Evolutionary conservation across 495 filamentous ascomycete genomes (phyloP).

Genomic region (Xylaria cubensis): DNA sequence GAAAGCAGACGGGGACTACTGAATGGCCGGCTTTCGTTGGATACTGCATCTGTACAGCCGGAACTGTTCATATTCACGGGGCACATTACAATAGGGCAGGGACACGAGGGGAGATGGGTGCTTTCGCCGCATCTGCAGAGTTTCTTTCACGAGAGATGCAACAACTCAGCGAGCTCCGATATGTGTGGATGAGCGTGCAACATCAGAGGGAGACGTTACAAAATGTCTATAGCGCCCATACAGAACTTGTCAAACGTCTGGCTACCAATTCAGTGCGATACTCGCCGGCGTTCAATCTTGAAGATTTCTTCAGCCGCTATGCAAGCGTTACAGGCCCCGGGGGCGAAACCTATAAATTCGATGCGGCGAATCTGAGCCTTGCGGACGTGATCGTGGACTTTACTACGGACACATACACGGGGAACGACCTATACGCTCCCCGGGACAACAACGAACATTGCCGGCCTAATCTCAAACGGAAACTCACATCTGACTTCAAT

Average conservation of each 20-base stretch:
- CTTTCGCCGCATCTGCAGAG: conserved; percentile 63
- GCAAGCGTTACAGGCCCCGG: conserved; percentile 50
- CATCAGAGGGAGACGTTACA: conserved; percentile 80
- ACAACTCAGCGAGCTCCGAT: conserved; percentile 74
- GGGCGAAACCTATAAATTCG: conserved; percentile 54
- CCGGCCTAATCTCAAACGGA: conserved; percentile 51
- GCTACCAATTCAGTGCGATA: conserved; percentile 65
- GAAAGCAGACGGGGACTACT: conserved; percentile 66
- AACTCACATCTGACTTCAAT: conserved; percentile 40
- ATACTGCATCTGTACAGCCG: conserved; percentile 82
- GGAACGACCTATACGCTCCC: conserved; percentile 51
- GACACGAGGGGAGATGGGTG: conserved; percentile 63
- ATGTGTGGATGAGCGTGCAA: conserved; percentile 76
- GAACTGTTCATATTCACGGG: conserved; percentile 85
- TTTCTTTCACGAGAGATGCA: conserved; percentile 80
- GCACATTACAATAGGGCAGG: conserved; percentile 73
- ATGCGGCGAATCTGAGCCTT: conserved; percentile 58
- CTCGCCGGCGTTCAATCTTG: conserved; percentile 79
- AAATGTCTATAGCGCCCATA: conserved; percentile 72
- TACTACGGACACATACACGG: conserved; percentile 53
- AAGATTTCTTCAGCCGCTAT: conserved; percentile 88
- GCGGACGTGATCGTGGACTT: conserved; percentile 60
- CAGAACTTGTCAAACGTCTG: conserved; percentile 74
- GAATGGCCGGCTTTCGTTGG: conserved; percentile 86
- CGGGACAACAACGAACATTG: conserved; percentile 35